Conservation (phyloP, 305 asterid genomes). For the Fraxinus floribunda region DNA sequence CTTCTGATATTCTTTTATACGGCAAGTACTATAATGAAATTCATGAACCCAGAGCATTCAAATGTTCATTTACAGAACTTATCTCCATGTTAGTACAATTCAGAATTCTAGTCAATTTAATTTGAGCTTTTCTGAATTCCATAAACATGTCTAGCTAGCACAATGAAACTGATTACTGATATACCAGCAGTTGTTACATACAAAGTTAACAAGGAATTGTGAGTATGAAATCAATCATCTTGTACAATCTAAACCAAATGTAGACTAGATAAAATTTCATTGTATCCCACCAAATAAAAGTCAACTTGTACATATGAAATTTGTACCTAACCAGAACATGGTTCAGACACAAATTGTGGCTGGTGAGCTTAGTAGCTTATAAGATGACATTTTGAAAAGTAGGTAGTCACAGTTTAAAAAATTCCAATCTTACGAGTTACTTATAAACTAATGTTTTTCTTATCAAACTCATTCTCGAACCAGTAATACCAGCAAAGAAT, state of each 20-base stretch:
- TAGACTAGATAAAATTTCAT: background rate
- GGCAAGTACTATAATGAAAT: background rate
- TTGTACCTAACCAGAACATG: background rate
- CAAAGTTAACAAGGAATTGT: background rate
- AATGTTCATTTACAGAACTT: conserved; percentile 5
- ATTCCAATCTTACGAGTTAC: background rate
- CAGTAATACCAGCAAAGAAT: conserved; percentile 14
- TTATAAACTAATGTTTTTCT: background rate
- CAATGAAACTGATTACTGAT: background rate
- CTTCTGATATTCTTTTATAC: background rate
- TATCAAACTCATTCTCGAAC: conserved; percentile 3
- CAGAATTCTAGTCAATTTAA: background rate
- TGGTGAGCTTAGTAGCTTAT: background rate
- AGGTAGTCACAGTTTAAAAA: background rate
- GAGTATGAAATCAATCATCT: background rate
- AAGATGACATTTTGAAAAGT: background rate
- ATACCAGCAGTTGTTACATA: background rate
- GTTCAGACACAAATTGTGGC: background rate
- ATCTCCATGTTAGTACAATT: conserved; percentile 3
- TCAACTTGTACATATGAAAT: background rate
- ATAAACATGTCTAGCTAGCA: background rate
- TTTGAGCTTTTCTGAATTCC: background rate
- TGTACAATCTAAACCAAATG: background rate
- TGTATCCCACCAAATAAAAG: background rate
- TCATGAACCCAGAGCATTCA: background rate